phyloP scores from a whole-genome alignment of 176 grass and related monocot species.

The Bromus sterilis region DNA sequence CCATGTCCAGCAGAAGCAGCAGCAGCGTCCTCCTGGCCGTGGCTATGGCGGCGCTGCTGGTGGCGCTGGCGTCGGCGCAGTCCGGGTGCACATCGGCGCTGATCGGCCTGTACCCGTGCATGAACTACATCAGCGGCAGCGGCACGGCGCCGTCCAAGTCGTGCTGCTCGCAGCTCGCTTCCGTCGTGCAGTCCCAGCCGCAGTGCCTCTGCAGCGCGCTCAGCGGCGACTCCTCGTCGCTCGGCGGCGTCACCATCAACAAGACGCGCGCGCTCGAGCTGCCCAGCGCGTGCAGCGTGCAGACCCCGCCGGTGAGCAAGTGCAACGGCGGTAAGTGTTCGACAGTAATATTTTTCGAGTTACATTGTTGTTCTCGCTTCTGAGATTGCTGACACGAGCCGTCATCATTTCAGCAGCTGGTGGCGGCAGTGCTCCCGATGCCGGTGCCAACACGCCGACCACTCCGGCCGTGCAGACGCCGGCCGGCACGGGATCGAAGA shows the following conservation, averaged over 20 bases:
- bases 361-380: no score
- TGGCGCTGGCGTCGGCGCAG: conserved; percentile 31
- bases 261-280: conserved; percentile 47
- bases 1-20: no score
- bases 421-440: background rate
- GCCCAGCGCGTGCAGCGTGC: conserved; percentile 54
- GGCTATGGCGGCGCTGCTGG: background rate
- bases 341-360: no score
- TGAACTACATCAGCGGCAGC: conserved; percentile 78
- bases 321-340: conserved; percentile 63
- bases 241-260: conserved; percentile 58
- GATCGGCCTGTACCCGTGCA: conserved; percentile 71
- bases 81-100: conserved; percentile 50
- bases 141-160: conserved; percentile 33
- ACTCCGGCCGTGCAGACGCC: background rate
- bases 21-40: background rate
- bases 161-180: conserved; percentile 62
- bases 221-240: conserved; percentile 25
- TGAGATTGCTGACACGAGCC: no score
- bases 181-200: conserved; percentile 52
- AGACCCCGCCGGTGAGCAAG: conserved; percentile 55
- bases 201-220: conserved; percentile 66
- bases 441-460: background rate
- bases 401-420: no score
- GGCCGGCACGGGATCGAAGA: conserved; percentile 19